Evolutionary conservation across 352 stramenopile genomes (phyloP).

Genomic region (Poterioochromonas sp.): DNA sequence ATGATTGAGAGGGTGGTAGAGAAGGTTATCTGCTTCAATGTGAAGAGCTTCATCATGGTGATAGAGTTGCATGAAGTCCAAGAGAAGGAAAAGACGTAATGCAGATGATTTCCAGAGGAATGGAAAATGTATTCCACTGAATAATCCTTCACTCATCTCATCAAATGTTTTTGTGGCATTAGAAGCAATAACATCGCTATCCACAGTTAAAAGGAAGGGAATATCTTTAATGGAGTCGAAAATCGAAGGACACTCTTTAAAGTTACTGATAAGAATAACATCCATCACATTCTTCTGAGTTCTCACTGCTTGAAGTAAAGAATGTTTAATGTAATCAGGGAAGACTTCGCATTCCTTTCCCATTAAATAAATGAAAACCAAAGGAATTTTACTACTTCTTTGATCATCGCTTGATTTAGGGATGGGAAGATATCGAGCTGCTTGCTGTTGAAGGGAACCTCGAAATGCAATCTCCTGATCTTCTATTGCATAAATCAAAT

Average conservation of each 20-base stretch:
- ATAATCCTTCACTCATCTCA: not conserved
- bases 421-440: too few species aligned
- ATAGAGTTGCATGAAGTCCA: not conserved
- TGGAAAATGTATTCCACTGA: not conserved
- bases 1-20: not conserved
- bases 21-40: constrained; percentile 24
- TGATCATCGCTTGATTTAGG: too few species aligned
- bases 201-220: not conserved
- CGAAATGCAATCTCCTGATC: too few species aligned
- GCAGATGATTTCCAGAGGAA: constrained; percentile 9
- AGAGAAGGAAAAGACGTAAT: constrained; percentile 1
- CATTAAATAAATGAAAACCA: constrained; percentile 6
- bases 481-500: too few species aligned
- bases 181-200: not conserved
- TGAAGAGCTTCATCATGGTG: not conserved
- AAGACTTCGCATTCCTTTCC: not conserved
- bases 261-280: not conserved
- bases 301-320: not conserved
- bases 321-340: not conserved
- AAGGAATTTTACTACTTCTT: too few species aligned
- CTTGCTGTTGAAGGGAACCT: too few species aligned
- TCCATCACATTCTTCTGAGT: not conserved
- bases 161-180: not conserved
- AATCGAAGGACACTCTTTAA: not conserved
- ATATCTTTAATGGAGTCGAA: not conserved